These are phyloP conservation scores for Ogataea hybrid DNA, from an alignment of 1,139 yeast species.

Conservation along the genomic window DNA sequence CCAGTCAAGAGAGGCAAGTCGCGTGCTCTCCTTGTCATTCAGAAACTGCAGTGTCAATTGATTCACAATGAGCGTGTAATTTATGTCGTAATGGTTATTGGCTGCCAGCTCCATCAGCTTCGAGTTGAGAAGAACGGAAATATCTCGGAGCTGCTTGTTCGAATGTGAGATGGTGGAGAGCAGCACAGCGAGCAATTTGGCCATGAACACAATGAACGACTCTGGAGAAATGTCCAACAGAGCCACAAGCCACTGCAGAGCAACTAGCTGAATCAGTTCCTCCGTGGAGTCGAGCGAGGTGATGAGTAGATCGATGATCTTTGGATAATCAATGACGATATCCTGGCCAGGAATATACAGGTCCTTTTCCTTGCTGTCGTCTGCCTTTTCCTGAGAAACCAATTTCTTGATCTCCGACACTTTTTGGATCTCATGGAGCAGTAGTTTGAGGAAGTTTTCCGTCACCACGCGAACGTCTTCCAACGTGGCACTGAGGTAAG, in stretches of 20 bases:
- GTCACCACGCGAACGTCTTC: slow-evolving; percentile 88
- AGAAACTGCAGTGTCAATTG: slow-evolving; percentile 60
- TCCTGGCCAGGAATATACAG: slow-evolving; percentile 84
- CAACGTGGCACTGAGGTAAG: slow-evolving; percentile 79
- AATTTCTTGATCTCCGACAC: slow-evolving; percentile 66
- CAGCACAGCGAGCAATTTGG: slow-evolving; percentile 55
- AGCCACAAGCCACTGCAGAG: slow-evolving; percentile 79
- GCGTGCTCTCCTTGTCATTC: slow-evolving; percentile 74
- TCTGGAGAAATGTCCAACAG: slow-evolving; percentile 73
- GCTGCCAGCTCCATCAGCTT: slow-evolving; percentile 47
- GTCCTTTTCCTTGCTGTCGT: slow-evolving; percentile 43
- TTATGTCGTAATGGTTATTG: slow-evolving; percentile 37
- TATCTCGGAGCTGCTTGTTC: slow-evolving; percentile 48
- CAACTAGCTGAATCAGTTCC: slow-evolving; percentile 76
- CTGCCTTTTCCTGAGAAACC: slow-evolving; percentile 34
- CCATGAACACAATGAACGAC: slow-evolving; percentile 65
- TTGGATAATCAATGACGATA: slow-evolving; percentile 75
- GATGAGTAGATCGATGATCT: slow-evolving; percentile 74
- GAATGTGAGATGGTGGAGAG: slow-evolving; percentile 56
- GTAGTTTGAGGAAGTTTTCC: slow-evolving; percentile 68
- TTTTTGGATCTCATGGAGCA: slow-evolving; percentile 77
- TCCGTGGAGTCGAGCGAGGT: slow-evolving; percentile 74
- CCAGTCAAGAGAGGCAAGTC: slow-evolving; percentile 91
- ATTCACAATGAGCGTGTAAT: slow-evolving; percentile 57
- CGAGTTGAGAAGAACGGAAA: slow-evolving; percentile 53